These are phyloP conservation scores for Cytospora mali DNA, from an alignment of 2,329 filamentous ascomycete genomes.

Conservation along the genomic window DNA sequence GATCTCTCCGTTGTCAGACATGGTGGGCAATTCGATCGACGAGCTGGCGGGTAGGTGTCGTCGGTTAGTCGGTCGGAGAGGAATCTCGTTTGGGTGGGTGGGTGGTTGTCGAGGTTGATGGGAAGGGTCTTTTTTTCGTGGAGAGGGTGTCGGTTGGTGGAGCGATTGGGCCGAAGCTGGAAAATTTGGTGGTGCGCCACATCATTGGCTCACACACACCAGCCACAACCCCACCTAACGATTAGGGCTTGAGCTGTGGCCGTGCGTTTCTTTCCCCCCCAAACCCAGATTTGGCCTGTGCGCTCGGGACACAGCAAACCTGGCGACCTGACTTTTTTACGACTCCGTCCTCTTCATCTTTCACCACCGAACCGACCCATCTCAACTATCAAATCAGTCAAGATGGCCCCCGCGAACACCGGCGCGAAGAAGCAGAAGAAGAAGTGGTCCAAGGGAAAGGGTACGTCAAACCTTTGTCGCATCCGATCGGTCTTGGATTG, in stretches of 20 bases:
- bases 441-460: slow-evolving; percentile 71
- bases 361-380: slow-evolving; percentile 29
- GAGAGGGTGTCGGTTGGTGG: slow-evolving; percentile 12
- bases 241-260: slow-evolving; percentile 1
- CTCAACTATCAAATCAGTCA: slow-evolving; percentile 39
- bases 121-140: slow-evolving; percentile 26
- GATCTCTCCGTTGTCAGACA: slow-evolving; percentile 95
- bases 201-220: background rate
- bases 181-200: slow-evolving; percentile 3
- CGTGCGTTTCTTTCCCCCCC: background rate
- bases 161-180: slow-evolving; percentile 16
- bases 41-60: slow-evolving; percentile 22
- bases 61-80: slow-evolving; percentile 14
- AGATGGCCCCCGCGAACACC: slow-evolving; percentile 55
- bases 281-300: background rate
- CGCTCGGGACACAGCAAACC: slow-evolving; percentile 2
- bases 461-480: slow-evolving; percentile 53
- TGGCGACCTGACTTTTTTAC: slow-evolving; percentile 16
- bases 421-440: slow-evolving; percentile 82
- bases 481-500: slow-evolving; percentile 9
- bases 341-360: slow-evolving; percentile 25
- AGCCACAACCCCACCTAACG: background rate
- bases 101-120: slow-evolving; percentile 23
- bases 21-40: slow-evolving; percentile 53
- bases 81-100: slow-evolving; percentile 20